Conservation (phyloP, 2,329 filamentous ascomycete species). For the Fusarium fracticaudum region DNA sequence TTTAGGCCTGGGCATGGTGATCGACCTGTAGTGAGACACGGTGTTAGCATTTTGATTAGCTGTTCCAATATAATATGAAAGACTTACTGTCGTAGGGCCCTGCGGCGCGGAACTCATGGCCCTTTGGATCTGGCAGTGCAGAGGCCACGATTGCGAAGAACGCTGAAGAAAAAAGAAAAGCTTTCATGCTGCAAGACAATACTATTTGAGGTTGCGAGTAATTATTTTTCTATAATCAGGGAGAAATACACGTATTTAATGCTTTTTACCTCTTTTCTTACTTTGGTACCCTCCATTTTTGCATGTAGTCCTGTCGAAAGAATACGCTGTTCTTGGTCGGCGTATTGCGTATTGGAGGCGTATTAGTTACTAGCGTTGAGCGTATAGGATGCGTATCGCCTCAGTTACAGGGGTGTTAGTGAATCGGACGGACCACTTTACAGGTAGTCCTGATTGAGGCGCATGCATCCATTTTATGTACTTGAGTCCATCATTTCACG, state of each 20-base stretch:
- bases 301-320: background rate
- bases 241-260: background rate
- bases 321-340: background rate
- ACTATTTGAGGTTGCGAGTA: background rate
- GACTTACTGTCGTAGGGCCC: background rate
- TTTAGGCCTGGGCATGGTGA: background rate
- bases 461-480: background rate
- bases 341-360: background rate
- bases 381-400: background rate
- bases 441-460: background rate
- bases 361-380: background rate
- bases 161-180: background rate
- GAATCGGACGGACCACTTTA: background rate
- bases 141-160: background rate
- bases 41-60: accelerated
- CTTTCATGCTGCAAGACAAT: background rate
- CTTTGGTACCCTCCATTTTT: no score
- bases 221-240: background rate
- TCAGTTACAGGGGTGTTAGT: background rate
- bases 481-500: background rate
- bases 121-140: background rate
- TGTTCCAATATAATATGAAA: accelerated
- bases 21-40: background rate
- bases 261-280: background rate
- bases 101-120: background rate